A percentile compares a stretch with the other conserved stretches of the same genome.
phyloP scores from a whole-genome alignment of 208 protist genomes.

The Balamuthia mandrillaris region DNA sequence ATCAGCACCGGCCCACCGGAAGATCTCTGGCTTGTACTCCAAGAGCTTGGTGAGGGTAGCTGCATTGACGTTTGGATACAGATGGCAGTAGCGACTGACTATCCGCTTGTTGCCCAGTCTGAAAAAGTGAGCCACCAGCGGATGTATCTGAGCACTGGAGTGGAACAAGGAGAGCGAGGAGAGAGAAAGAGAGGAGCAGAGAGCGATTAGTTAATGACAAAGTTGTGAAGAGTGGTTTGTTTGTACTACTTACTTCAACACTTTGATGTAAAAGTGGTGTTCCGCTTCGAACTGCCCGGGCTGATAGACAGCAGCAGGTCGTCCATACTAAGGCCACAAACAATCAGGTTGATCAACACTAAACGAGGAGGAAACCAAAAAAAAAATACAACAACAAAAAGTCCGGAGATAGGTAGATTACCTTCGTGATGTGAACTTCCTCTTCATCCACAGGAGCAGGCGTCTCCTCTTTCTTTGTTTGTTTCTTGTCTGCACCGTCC shows the following conservation, averaged over 20 bases:
- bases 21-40: constrained; percentile 57
- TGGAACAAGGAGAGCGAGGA: not conserved
- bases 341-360: too few relatives aligned
- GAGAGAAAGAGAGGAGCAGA: not conserved
- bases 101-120: constrained; percentile 63
- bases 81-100: constrained; percentile 57
- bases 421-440: too few relatives aligned
- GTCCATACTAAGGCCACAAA: too few relatives aligned
- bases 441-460: too few relatives aligned
- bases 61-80: constrained; percentile 49
- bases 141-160: constrained; percentile 49
- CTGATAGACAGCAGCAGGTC: not conserved
- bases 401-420: too few relatives aligned
- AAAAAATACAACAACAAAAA: too few relatives aligned
- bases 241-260: constrained; percentile 45
- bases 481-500: too few relatives aligned
- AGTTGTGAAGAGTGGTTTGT: not conserved
- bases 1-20: constrained; percentile 62
- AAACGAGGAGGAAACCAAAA: too few relatives aligned
- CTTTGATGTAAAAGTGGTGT: constrained; percentile 59
- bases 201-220: not conserved
- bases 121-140: constrained; percentile 57
- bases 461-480: too few relatives aligned
- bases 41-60: constrained; percentile 52
- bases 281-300: constrained; percentile 41